These are phyloP conservation scores for Saccharomyces hybrid DNA, from an alignment of 1,139 yeast species.

Conservation along the genomic window DNA sequence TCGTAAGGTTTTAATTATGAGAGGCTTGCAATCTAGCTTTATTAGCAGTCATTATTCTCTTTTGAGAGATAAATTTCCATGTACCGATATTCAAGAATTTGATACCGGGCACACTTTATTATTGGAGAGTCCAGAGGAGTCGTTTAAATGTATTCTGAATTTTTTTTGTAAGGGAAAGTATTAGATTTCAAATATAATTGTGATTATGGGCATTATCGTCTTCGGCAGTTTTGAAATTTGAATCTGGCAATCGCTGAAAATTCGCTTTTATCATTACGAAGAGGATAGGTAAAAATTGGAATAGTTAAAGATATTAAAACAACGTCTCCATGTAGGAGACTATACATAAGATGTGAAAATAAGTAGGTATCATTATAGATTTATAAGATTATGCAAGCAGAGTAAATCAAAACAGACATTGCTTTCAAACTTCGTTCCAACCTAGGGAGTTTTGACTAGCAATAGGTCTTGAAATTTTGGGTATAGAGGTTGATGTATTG, in stretches of 20 bases:
- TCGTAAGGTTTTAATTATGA: slow-evolving; percentile 20
- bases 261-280: no score
- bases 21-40: slow-evolving; percentile 20
- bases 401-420: not conserved
- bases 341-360: not conserved
- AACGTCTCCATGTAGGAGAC: not conserved
- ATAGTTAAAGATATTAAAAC: not conserved
- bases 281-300: not conserved
- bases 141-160: slow-evolving; percentile 12
- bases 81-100: slow-evolving; percentile 17
- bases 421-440: slow-evolving; percentile 33
- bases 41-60: slow-evolving; percentile 16
- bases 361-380: not conserved
- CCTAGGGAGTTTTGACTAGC: slow-evolving; percentile 44
- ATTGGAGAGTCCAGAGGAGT: slow-evolving; percentile 21
- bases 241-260: no score
- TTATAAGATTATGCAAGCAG: not conserved
- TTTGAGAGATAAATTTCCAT: slow-evolving; percentile 17
- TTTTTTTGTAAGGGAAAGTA: slow-evolving; percentile 9
- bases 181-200: not conserved
- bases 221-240: no score
- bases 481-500: slow-evolving; percentile 11
- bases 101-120: slow-evolving; percentile 25
- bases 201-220: no score
- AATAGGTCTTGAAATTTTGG: slow-evolving; percentile 41